Evolutionary conservation across 2,329 filamentous ascomycete genomes (phyloP), one percentile per base, ranked within the genome.

Genomic region (Bipolaris cookei): DNA sequence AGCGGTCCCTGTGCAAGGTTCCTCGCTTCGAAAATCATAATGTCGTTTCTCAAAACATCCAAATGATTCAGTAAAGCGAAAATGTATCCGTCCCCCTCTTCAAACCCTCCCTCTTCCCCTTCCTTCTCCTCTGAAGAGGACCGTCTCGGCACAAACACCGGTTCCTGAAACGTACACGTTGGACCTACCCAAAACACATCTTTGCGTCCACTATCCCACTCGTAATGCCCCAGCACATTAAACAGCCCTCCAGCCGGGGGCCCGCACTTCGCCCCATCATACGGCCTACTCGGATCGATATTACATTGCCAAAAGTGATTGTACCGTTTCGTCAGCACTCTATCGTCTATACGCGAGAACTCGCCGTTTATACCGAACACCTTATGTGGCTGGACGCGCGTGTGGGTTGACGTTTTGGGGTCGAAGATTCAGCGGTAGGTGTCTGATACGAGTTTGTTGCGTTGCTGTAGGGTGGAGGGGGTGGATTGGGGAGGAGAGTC

Each of bases 21-120:
- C 55, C 54, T 63, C 4, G 79, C 79, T 53, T 81, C 78, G 51
- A 82, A 69, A 4, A 82, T 73, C 6, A 79, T 60, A 6, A 79
- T 67, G 43, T 79, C 77, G 16, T 76, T 77, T 38, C 76, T 64
- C 39, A 78, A 63, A 11, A 81, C 79, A 46, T 73, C 70, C 11
- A 74, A 52, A 76, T 77, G 61, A 78, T 75, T 69, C 75, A 83
- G 16, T 74, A 78, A 42, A 18, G 80, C 80, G 32, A 83, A 77
- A 2, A 74, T 47, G 60, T 82, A 84, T 1, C 83, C 83, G 50
- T 84, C 81, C 0, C 81, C 82, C 61, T 85, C 82, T 1, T 54
- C 70, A 2, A 55, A 32, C 1, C 20, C 20, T 3, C 83, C 83
- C 49, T 84, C 81, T 0, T 81, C 82, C 61, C 84, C 82, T 1